Evolutionary conservation across 805 yeast species (phyloP).

Genomic region (Saccharomycopsis sp.): DNA sequence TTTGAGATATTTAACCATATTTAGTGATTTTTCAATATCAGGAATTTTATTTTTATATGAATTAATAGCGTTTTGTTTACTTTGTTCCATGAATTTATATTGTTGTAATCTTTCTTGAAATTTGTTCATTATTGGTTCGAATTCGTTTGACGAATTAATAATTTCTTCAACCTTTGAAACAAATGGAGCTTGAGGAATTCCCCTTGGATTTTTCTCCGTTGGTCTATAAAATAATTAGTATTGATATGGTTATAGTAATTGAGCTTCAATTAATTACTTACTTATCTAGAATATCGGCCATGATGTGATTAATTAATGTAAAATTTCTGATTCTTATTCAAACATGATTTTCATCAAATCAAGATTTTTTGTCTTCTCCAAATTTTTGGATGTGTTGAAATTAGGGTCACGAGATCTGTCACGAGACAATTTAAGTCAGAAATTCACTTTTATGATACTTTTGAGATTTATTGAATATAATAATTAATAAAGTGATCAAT

Average conservation of each 20-base stretch:
- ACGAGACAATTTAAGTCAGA: too few relatives aligned
- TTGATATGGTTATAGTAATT: too few relatives aligned
- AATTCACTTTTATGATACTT: too few relatives aligned
- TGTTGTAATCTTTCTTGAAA: constrained; percentile 85
- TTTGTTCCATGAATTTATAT: constrained; percentile 70
- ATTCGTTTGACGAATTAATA: constrained; percentile 59
- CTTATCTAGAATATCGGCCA: constrained; percentile 1
- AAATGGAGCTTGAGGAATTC: constrained; percentile 95
- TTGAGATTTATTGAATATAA: too few relatives aligned
- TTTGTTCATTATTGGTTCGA: constrained; percentile 54
- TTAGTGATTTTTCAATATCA: constrained; percentile 81
- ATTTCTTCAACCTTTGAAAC: constrained; percentile 72
- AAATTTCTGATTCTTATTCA: too few relatives aligned
- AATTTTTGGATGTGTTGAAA: too few relatives aligned
- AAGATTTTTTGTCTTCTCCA: too few relatives aligned
- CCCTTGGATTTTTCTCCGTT: constrained; percentile 71
- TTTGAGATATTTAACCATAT: constrained; percentile 53
- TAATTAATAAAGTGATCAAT: too few relatives aligned
- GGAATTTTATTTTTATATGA: constrained; percentile 66
- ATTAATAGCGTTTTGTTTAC: constrained; percentile 29
- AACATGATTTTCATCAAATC: too few relatives aligned
- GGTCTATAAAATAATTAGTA: constrained; percentile 30
- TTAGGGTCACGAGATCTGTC: too few relatives aligned
- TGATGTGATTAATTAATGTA: too few relatives aligned
- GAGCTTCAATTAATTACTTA: not conserved